Base-by-base conservation (phyloP, 2,329 filamentous ascomycete genomes). In the Diplodia scrobiculata region DNA sequence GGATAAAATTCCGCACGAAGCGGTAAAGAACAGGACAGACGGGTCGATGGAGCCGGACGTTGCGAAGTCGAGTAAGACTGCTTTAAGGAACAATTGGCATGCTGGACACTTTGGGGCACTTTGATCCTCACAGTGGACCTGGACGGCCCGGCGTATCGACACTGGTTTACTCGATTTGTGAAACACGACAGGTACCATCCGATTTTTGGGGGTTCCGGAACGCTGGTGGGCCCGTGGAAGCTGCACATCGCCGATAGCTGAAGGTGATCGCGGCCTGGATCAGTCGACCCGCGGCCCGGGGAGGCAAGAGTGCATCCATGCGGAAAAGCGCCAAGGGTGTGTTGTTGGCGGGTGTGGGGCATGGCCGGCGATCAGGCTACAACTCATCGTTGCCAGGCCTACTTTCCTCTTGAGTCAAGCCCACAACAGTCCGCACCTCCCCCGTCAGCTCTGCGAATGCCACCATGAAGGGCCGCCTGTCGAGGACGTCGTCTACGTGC, bases 311-410 rank as follows among this genome's bases (percentile, higher is more conserved):
- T 47, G 14, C 38, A 36, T 60, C 48, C 53, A 36, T 29, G 36
- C 11, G 55, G 36, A 60, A 34, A 36, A 19, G 55, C 36, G 19
- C 52, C 52, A 27, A 48, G 48, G 38, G 41, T 34, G 58, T 34
- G 58, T 62, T 62, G 58, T 62, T 62, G 53, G 36, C 41, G 41
- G 17, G 14, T 25, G 41, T 62, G 58, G 41, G 58, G 58, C 41
- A 3, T 13, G 9, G 38, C 36, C 45, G 58, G 58, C 58, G 58
- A 62, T 62, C 58, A 50, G 58, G 58, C 58, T 62, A 62, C 58
- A 62, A 50, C 58, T 62, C 58, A 62, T 62, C 58, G 58, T 60
- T 25, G 38, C 38, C 38, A 60, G 38, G 58, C 58, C 36, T 29
- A 29, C 38, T 62, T 62, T 34, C 41, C 58, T 34, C 41, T 62